Evolutionary conservation across 2,329 filamentous ascomycete genomes (phyloP), one percentile per base, ranked within the genome.

Genomic region (Sphaerulina musiva): DNA sequence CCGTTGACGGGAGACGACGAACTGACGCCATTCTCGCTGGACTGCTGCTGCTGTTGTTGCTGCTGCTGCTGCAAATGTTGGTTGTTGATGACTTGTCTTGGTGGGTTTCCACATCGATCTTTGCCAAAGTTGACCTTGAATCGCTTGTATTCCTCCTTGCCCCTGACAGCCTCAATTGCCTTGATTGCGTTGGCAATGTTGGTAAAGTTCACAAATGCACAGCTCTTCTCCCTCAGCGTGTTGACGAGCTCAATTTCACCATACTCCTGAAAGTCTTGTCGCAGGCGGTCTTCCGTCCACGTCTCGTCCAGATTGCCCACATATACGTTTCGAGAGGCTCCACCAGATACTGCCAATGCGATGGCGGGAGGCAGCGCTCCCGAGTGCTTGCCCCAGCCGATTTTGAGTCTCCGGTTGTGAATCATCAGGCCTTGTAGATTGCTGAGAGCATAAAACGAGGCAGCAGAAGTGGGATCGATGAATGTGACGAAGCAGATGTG

Each of bases 51-150:
- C 85, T 85, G 56, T 75, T 80, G 56, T 75, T 80, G 82, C 50
- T 89, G 86, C 54, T 85, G 85, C 50, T 79, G 76, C 62, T 86
- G 76, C 62, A 78, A 76, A 48, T 76, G 71, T 58, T 76, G 75
- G 60, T 78, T 62, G 58, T 68, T 81, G 70, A 85, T 82, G 62
- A 88, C 80, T 75, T 97, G 93, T 57, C 93, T 85, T 43, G 93
- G 93, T 49, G 93, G 87, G 74, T 98, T 98, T 62, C 93, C 93
- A 67, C 93, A 98, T 53, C 93, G 85, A 70, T 98, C 93, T 77
- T 98, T 98, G 73, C 93, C 93, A 70, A 98, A 98, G 77, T 98
- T 98, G 71, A 98, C 92, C 80, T 98, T 98, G 83, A 98, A 98
- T 66, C 93, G 84, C 73, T 85, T 89, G 79, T 98, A 98, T 68